Conservation (phyloP, 2,329 filamentous ascomycete species). For the Curvularia sp. region DNA sequence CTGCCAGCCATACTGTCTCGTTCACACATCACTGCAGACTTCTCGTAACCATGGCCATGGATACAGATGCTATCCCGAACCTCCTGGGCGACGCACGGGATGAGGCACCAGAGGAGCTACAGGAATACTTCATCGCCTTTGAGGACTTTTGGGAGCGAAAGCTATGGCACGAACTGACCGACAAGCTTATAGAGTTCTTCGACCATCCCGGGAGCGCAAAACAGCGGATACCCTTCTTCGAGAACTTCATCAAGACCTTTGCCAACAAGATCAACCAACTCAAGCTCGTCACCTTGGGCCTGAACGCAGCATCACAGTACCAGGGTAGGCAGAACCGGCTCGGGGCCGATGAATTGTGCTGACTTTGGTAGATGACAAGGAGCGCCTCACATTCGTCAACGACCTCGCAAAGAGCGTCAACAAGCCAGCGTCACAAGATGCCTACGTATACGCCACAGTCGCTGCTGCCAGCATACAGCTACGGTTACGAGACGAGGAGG, state of each 20-base stretch:
- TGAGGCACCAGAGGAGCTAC: conserved; percentile 83
- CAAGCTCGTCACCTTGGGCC: conserved; percentile 89
- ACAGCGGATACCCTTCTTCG: conserved; percentile 89
- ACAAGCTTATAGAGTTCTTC: conserved; percentile 88
- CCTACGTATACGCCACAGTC: conserved; percentile 91
- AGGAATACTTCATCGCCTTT: conserved; percentile 86
- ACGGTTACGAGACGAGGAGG: conserved; percentile 78
- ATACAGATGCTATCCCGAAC: conserved; percentile 85
- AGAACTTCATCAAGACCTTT: conserved; percentile 93
- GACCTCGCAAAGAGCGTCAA: conserved; percentile 87
- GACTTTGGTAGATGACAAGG: conserved; percentile 73
- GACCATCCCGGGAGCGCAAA: conserved; percentile 78
- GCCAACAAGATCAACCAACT: conserved; percentile 99
- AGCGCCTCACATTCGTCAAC: conserved; percentile 84
- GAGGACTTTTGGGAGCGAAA: conserved; percentile 98
- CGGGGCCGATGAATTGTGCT: conserved; percentile 15
- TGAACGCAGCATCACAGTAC: conserved; percentile 87
- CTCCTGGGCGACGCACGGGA: conserved; percentile 93
- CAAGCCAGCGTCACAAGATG: conserved; percentile 91
- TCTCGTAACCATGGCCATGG: conserved; percentile 65
- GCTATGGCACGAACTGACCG: conserved; percentile 98
- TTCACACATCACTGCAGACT: background rate
- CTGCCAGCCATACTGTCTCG: background rate
- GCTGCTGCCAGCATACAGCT: conserved; percentile 89
- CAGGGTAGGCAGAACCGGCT: conserved; percentile 67